phyloP scores from a whole-genome alignment of 176 grass and related monocot species.

The Carex scoparia region DNA sequence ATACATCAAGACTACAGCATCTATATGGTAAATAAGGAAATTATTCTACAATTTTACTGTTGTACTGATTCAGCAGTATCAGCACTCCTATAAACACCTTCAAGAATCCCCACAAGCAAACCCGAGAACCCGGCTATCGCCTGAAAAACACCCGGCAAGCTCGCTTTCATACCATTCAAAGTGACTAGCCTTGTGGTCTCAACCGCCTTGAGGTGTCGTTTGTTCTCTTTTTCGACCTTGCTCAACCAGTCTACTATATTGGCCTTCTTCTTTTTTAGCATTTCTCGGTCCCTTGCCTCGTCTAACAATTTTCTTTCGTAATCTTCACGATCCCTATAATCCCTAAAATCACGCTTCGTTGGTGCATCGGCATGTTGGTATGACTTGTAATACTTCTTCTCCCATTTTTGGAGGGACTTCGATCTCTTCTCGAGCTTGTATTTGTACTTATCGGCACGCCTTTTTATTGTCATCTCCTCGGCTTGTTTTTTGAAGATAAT shows the following conservation, averaged over 20 bases:
- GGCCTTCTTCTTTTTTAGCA: constrained; percentile 69
- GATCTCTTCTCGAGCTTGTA: constrained; percentile 87
- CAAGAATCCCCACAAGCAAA: constrained; percentile 60
- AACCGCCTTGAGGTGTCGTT: constrained; percentile 62
- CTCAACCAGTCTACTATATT: constrained; percentile 57
- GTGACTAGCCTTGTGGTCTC: constrained; percentile 68
- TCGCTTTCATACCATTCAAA: constrained; percentile 77
- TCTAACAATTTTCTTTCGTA: constrained; percentile 51
- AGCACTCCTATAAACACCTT: constrained; percentile 57
- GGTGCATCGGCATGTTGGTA: constrained; percentile 17
- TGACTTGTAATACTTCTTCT: constrained; percentile 86
- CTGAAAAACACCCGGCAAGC: constrained; percentile 83
- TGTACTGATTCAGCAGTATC: constrained; percentile 51
- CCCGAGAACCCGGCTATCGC: constrained; percentile 79
- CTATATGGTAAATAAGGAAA: not conserved
- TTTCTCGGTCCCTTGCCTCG: constrained; percentile 41
- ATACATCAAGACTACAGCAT: not conserved
- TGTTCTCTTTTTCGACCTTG: constrained; percentile 88
- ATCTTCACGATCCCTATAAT: constrained; percentile 43
- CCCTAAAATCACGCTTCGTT: constrained; percentile 11
- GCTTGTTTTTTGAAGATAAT: constrained; percentile 84
- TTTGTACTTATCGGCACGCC: constrained; percentile 34
- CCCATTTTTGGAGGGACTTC: constrained; percentile 49
- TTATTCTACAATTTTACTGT: constrained; percentile 23
- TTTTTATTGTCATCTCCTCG: constrained; percentile 85